Conservation (phyloP, 768 basidiomycete species). For the Serendipita vermifera region DNA sequence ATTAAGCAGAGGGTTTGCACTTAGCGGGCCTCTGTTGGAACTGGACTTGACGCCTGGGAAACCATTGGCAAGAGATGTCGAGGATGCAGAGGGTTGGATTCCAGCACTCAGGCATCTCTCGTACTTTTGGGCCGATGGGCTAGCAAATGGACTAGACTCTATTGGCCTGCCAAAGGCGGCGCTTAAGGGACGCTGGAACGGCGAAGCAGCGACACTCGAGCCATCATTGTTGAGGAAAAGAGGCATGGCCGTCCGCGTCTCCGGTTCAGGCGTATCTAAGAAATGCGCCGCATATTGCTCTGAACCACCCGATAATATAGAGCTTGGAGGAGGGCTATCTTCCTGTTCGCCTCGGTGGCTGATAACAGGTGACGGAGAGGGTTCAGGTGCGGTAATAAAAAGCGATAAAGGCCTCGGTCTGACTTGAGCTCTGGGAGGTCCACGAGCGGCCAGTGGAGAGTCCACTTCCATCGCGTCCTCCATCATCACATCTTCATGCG, state of each 20-base stretch:
- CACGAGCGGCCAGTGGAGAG: neutral
- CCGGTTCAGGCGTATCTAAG: constrained; percentile 41
- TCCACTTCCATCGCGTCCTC: constrained; percentile 11
- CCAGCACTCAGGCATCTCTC: neutral
- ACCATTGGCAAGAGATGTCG: constrained; percentile 24
- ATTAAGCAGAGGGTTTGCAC: neutral
- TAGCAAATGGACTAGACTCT: neutral
- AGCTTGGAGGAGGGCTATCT: constrained; percentile 3
- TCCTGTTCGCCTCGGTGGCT: constrained; percentile 19
- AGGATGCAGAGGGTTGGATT: constrained; percentile 35
- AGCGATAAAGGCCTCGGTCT: neutral
- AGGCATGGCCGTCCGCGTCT: constrained; percentile 79
- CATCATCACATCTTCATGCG: constrained; percentile 4
- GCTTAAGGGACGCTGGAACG: constrained; percentile 37
- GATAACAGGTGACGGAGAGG: constrained; percentile 20
- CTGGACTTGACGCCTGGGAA: neutral
- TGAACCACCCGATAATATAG: constrained; percentile 15
- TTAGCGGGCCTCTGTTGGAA: neutral
- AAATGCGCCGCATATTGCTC: constrained; percentile 27
- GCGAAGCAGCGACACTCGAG: constrained; percentile 22
- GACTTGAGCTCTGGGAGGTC: neutral
- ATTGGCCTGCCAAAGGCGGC: too few relatives aligned
- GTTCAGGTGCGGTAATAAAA: constrained; percentile 16
- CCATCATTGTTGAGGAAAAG: constrained; percentile 31
- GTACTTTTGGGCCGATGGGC: neutral